Evolutionary conservation across 2,329 filamentous ascomycete genomes (phyloP).

Genomic region (Fusarium temperatum): DNA sequence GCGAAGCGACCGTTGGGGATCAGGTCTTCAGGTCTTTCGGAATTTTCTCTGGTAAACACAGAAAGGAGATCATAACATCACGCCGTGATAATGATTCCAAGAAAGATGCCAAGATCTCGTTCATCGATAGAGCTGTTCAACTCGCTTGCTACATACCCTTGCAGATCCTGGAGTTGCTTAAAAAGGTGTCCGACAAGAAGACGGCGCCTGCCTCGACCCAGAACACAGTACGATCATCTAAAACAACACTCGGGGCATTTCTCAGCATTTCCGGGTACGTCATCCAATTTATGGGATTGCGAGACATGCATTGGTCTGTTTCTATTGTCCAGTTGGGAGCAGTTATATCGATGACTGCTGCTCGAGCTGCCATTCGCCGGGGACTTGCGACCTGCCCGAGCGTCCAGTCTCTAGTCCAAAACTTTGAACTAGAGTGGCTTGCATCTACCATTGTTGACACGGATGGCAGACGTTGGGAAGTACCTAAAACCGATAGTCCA

Average conservation of each 20-base stretch:
- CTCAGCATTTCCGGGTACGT: not conserved
- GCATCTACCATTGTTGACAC: not conserved
- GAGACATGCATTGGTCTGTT: not conserved
- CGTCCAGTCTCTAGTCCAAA: accelerated
- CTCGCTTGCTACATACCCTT: not conserved
- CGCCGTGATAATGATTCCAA: not conserved
- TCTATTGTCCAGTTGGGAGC: not conserved
- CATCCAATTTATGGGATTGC: not conserved
- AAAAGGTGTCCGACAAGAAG: not conserved
- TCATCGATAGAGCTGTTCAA: not conserved
- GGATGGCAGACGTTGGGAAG: not conserved
- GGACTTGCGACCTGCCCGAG: not conserved
- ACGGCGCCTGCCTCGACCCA: accelerated
- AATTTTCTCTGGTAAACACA: not conserved
- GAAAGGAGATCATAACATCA: not conserved
- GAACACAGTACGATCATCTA: accelerated
- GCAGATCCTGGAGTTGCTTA: too few species aligned
- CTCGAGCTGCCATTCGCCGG: not conserved
- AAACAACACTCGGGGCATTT: not conserved
- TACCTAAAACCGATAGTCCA: not conserved
- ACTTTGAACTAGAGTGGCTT: not conserved
- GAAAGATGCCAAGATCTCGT: not conserved
- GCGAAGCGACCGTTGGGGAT: not conserved
- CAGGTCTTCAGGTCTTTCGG: not conserved
- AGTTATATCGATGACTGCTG: not conserved